Conservation (phyloP, 805 yeast species). For the Yarrowia sp. region DNA sequence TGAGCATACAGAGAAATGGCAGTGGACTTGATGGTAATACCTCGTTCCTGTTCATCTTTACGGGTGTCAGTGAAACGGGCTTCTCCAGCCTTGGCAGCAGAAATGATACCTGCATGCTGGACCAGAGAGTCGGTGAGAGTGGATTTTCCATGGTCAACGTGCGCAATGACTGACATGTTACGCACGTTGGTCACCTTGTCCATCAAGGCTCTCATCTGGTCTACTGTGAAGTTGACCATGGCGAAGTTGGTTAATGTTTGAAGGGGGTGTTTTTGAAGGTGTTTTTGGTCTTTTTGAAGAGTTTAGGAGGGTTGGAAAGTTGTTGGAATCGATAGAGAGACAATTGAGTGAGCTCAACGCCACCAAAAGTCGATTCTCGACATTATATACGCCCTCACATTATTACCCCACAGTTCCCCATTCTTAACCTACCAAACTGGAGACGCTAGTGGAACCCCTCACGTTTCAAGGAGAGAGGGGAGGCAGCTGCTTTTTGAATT, state of each 20-base stretch:
- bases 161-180: slow-evolving; percentile 99
- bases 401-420: slow-evolving; percentile 9
- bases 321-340: neutral
- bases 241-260: neutral
- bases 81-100: slow-evolving; percentile 99
- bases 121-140: slow-evolving; percentile 98
- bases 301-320: neutral
- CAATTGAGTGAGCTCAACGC: neutral
- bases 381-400: neutral
- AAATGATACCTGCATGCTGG: slow-evolving; percentile 98
- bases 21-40: slow-evolving; percentile 98
- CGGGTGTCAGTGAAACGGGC: slow-evolving; percentile 99
- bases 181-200: slow-evolving; percentile 99
- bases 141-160: slow-evolving; percentile 99
- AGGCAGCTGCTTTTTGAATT: neutral
- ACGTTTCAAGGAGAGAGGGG: neutral
- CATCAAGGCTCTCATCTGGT: slow-evolving; percentile 97
- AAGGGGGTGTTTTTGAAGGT: neutral
- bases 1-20: slow-evolving; percentile 95
- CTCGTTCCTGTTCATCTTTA: slow-evolving; percentile 99
- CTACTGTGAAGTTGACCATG: slow-evolving; percentile 38
- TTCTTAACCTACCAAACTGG: slow-evolving; percentile 1
- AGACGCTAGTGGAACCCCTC: slow-evolving; percentile 15
- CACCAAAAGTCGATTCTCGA: neutral
- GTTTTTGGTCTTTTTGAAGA: neutral